These are phyloP conservation scores for Penicillium brevicompactum DNA, from an alignment of 2,329 filamentous ascomycete species.

Conservation along the genomic window DNA sequence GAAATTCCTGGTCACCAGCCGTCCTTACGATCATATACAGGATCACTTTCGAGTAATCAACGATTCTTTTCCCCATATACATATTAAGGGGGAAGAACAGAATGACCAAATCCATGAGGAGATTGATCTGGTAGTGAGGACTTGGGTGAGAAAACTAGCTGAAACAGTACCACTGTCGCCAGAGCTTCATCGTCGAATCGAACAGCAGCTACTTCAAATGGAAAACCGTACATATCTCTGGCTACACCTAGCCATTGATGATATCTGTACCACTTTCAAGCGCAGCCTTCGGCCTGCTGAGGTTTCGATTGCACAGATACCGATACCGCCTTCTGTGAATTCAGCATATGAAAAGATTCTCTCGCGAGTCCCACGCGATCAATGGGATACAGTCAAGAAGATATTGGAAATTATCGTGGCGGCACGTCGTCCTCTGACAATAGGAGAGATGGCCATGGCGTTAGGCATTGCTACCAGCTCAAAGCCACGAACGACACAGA, in stretches of 20 bases:
- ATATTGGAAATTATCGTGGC: slow-evolving; percentile 13
- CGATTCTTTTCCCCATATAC: slow-evolving; percentile 8
- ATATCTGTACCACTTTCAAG: slow-evolving; percentile 11
- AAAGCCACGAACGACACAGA: background rate
- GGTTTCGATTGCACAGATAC: slow-evolving; percentile 2
- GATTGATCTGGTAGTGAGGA: slow-evolving; percentile 15
- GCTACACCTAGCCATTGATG: slow-evolving; percentile 20
- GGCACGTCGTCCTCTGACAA: slow-evolving; percentile 12
- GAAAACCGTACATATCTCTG: slow-evolving; percentile 23
- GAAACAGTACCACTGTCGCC: background rate
- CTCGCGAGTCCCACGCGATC: background rate
- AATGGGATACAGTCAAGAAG: slow-evolving; percentile 4
- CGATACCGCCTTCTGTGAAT: slow-evolving; percentile 15
- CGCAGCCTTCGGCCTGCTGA: slow-evolving; percentile 9
- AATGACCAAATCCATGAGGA: slow-evolving; percentile 15
- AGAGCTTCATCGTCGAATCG: slow-evolving; percentile 5
- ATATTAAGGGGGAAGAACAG: slow-evolving; percentile 15
- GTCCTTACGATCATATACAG: slow-evolving; percentile 15
- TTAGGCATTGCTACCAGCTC: slow-evolving; percentile 3
- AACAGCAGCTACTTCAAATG: slow-evolving; percentile 17
- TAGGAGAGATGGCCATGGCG: slow-evolving; percentile 11
- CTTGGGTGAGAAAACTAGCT: slow-evolving; percentile 12
- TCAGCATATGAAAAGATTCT: slow-evolving; percentile 17
- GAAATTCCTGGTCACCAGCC: slow-evolving; percentile 22
- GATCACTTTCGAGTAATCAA: slow-evolving; percentile 5